These are phyloP conservation scores for Aspergillus sp. DNA, from an alignment of 2,329 filamentous ascomycete genomes.

Conservation along the genomic window DNA sequence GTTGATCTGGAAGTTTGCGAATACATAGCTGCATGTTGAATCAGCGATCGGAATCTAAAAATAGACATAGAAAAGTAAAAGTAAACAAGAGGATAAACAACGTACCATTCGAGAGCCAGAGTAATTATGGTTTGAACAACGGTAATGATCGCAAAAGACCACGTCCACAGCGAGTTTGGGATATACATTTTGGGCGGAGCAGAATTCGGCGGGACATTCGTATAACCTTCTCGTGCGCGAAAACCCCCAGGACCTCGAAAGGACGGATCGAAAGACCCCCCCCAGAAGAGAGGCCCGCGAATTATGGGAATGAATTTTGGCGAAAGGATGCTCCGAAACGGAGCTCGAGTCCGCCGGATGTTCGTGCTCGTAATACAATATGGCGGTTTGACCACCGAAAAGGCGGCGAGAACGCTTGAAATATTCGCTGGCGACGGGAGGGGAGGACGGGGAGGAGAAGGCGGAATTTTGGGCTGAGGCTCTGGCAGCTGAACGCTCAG, in stretches of 20 bases:
- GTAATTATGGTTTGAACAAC: conserved; percentile 73
- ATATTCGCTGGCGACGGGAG: too few species aligned
- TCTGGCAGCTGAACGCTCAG: too few species aligned
- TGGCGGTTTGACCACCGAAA: conserved; percentile 28
- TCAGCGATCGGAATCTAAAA: not conserved
- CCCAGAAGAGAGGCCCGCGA: conserved; percentile 56
- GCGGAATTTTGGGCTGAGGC: too few species aligned
- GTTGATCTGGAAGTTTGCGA: conserved; percentile 71
- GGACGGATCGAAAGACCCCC: conserved; percentile 50
- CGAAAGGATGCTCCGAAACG: conserved; percentile 33
- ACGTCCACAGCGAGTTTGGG: conserved; percentile 82
- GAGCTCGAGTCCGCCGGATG: conserved; percentile 28
- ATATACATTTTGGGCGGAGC: conserved; percentile 59
- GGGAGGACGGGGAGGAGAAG: too few species aligned
- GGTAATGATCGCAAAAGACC: conserved; percentile 72
- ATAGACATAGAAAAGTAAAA: not conserved
- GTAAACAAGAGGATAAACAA: conserved; percentile 13
- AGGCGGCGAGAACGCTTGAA: conserved; percentile 13
- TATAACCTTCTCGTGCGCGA: conserved; percentile 49
- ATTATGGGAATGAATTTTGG: conserved; percentile 55
- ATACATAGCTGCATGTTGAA: conserved; percentile 67
- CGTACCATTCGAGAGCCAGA: conserved; percentile 81
- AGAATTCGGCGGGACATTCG: conserved; percentile 30
- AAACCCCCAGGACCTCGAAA: conserved; percentile 46
- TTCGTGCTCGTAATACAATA: conserved; percentile 23